Evolutionary conservation across 176 grass and related monocot genomes (phyloP).

Genomic region (Areca catechu): DNA sequence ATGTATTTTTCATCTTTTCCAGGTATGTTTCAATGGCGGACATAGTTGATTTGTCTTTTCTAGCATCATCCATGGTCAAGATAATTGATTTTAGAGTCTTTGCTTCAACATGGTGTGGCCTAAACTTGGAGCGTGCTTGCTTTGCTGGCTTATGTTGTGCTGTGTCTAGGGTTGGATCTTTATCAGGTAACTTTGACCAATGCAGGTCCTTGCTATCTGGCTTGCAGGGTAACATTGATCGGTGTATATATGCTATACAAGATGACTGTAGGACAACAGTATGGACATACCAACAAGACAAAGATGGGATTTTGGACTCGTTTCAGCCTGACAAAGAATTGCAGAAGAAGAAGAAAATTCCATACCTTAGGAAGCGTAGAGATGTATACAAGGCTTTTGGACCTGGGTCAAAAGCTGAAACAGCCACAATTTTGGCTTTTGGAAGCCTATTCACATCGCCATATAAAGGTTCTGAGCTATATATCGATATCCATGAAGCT

Average conservation of each 20-base stretch:
- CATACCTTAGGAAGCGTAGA: conserved; percentile 60
- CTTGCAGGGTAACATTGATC: conserved; percentile 33
- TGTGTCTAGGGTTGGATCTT: conserved; percentile 42
- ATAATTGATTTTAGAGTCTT: conserved; percentile 88
- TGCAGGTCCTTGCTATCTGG: conserved; percentile 70
- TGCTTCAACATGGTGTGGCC: conserved; percentile 57
- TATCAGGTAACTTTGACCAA: conserved; percentile 35
- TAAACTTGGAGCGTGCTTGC: conserved; percentile 60
- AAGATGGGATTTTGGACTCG: conserved; percentile 48
- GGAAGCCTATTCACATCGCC: conserved; percentile 82
- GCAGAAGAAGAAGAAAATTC: conserved; percentile 64
- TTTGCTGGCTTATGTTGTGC: conserved; percentile 54
- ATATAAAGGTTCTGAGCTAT: conserved; percentile 76
- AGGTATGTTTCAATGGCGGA: conserved; percentile 83
- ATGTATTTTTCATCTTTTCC: conserved; percentile 22
- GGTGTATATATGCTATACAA: conserved; percentile 64
- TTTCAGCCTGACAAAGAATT: conserved; percentile 85
- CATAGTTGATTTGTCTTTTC: conserved; percentile 63
- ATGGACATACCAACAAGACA: conserved; percentile 61
- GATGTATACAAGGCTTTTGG: conserved; percentile 70
- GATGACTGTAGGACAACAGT: conserved; percentile 84
- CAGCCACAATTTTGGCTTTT: conserved; percentile 66
- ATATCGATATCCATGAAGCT: conserved; percentile 82
- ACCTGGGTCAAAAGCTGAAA: conserved; percentile 59
- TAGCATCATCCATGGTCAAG: conserved; percentile 41